Conservation (phyloP, 495 filamentous ascomycete genomes). For the Xylaria nigripes region DNA sequence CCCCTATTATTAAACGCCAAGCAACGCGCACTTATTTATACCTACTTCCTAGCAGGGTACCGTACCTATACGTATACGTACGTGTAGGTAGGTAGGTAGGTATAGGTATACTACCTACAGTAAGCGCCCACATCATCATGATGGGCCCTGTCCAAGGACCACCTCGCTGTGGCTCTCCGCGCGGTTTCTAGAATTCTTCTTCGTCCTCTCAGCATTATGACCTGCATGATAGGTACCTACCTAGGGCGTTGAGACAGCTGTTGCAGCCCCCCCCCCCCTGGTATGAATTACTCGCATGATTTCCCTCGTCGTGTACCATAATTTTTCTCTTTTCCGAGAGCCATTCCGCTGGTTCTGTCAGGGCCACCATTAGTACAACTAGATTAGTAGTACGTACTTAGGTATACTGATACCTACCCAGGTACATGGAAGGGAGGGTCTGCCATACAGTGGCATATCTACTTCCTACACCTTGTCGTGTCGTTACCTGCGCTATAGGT, state of each 20-base stretch:
- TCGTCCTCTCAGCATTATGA: background rate
- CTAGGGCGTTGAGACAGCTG: background rate
- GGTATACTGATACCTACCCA: no score
- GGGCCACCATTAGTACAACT: background rate
- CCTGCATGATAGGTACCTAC: background rate
- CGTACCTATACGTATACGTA: no score
- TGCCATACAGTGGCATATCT: no score
- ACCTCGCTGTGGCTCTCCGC: background rate
- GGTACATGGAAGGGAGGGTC: no score
- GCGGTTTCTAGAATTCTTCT: background rate
- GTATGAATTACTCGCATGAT: background rate
- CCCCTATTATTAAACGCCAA: background rate
- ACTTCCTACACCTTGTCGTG: background rate
- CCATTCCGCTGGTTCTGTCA: background rate
- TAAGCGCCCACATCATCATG: background rate
- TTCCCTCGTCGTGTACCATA: background rate
- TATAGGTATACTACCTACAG: no score
- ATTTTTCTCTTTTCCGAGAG: background rate
- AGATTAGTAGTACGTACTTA: no score
- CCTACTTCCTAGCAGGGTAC: background rate
- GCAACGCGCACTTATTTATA: background rate
- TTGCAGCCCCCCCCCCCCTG: no score
- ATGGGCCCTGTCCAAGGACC: background rate
- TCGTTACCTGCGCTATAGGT: background rate
- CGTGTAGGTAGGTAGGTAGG: no score